A percentile compares a stretch with the other conserved stretches of the same genome.
phyloP scores from a whole-genome alignment of 768 basidiomycete genomes.

The Sarcodon aspratus region DNA sequence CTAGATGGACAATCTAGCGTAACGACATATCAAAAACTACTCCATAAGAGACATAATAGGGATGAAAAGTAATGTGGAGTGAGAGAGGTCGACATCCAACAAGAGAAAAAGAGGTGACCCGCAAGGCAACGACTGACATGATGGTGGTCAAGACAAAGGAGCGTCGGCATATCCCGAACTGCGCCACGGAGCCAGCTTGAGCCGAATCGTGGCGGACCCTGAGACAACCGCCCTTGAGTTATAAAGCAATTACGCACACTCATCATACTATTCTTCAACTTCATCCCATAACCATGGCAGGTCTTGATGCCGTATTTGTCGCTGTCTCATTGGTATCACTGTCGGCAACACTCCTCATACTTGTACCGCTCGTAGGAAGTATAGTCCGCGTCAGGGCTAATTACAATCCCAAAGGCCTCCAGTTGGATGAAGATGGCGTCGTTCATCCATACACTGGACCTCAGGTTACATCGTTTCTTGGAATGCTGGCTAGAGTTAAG shows the following conservation, averaged over 20 bases:
- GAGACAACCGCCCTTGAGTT: background rate
- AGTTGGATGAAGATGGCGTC: slow-evolving; percentile 65
- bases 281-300: slow-evolving; percentile 7
- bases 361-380: slow-evolving; percentile 36
- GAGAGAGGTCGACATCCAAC: too few species aligned
- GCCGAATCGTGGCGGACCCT: slow-evolving; percentile 2
- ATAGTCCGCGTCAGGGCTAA: slow-evolving; percentile 74
- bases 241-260: background rate
- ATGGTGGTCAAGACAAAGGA: slow-evolving; percentile 14
- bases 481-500: slow-evolving; percentile 62
- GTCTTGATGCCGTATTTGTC: slow-evolving; percentile 24
- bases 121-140: slow-evolving; percentile 5
- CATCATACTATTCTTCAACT: background rate
- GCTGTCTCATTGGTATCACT: slow-evolving; percentile 37
- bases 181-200: slow-evolving; percentile 2
- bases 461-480: slow-evolving; percentile 64
- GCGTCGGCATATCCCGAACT: slow-evolving; percentile 9
- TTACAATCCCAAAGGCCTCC: slow-evolving; percentile 78
- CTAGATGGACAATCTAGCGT: too few species aligned
- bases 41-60: too few species aligned
- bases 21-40: too few species aligned
- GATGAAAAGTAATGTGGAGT: too few species aligned
- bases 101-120: too few species aligned
- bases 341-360: slow-evolving; percentile 47
- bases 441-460: slow-evolving; percentile 67